Evolutionary conservation across 2,329 filamentous ascomycete species (phyloP), one percentile per base, ranked within the genome.

Genomic region (Colletotrichum tropicale): DNA sequence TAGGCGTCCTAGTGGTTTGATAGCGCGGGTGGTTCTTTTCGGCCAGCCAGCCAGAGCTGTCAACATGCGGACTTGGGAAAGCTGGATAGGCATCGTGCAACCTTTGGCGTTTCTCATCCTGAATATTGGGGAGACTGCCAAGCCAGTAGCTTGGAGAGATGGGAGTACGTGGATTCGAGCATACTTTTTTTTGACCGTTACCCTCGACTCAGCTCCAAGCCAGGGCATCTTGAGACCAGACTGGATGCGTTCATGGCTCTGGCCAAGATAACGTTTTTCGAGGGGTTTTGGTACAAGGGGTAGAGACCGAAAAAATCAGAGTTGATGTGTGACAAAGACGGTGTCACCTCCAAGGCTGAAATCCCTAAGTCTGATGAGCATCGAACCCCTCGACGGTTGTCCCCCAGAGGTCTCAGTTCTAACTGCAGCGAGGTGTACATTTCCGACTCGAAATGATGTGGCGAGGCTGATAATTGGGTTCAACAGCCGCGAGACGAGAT

Each of bases 31-130:
- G 36, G 24, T 28, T 38, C 70, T 28, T 74, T 30, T 38, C 56
- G 43, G 18, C 4, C 43, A 48, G 43, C 48, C 71, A 66, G 67
- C 67, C 67, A 43, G 52, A 56, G 16, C 13, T 75, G 36, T 55
- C 52, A 43, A 30, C 9, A n/a, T 30, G 72, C 68, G 26, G 52
- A 36, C 52, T 66, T 30, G 36, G 36, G 16, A 61, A 52, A 48
- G 69, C 62, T 75, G 55, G 62, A 60, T 5, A 26, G 67, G 36
- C 62, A 72, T 67, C 61, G 68, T 72, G 69, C 68, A 72, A 67
- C 61, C 60, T 8, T 43, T 55, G 66, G 43, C 52, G 61, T n/a
- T 21, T 8, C 12, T 18, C 48, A n/a, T 66, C 56, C 28, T 30
- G 28, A 30, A 8, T 36, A 74, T 43, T 64, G 36, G 18, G 60